These are phyloP conservation scores for Fennellomyces sp. DNA, from an alignment of 371 early-diverging fungal genomes.

Conservation along the genomic window DNA sequence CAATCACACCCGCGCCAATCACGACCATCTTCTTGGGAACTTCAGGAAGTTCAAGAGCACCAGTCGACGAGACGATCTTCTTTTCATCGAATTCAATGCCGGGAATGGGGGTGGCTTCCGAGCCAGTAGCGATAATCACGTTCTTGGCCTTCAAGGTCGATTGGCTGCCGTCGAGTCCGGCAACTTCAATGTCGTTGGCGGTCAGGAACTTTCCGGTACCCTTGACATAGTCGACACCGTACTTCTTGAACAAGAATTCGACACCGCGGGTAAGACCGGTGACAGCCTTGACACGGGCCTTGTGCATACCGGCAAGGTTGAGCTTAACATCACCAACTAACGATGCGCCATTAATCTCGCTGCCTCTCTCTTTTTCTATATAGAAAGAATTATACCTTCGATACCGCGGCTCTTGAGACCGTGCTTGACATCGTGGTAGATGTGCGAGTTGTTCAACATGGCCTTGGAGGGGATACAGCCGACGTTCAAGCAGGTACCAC, in stretches of 20 bases:
- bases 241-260: slow-evolving; percentile 96
- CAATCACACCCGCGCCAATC: slow-evolving; percentile 99
- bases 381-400: slow-evolving; percentile 55
- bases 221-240: slow-evolving; percentile 93
- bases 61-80: slow-evolving; percentile 96
- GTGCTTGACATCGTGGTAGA: slow-evolving; percentile 93
- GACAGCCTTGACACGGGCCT: slow-evolving; percentile 91
- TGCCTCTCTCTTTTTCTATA: background rate
- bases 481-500: slow-evolving; percentile 98
- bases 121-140: slow-evolving; percentile 97
- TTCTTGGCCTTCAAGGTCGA: slow-evolving; percentile 87
- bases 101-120: slow-evolving; percentile 92
- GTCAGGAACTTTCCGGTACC: slow-evolving; percentile 86
- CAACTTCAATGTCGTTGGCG: slow-evolving; percentile 82
- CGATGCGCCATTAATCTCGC: background rate
- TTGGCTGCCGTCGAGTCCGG: slow-evolving; percentile 76
- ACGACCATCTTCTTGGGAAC: slow-evolving; percentile 98
- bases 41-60: slow-evolving; percentile 90
- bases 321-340: slow-evolving; percentile 79
- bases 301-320: slow-evolving; percentile 89
- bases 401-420: slow-evolving; percentile 93
- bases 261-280: slow-evolving; percentile 91
- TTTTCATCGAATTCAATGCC: slow-evolving; percentile 95
- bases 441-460: slow-evolving; percentile 97
- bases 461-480: slow-evolving; percentile 99